Percentiles rank a stretch among this genome's conserved stretches.
Conservation (phyloP, 371 early-diverging fungal genomes). For the Smittium mucronatum region DNA sequence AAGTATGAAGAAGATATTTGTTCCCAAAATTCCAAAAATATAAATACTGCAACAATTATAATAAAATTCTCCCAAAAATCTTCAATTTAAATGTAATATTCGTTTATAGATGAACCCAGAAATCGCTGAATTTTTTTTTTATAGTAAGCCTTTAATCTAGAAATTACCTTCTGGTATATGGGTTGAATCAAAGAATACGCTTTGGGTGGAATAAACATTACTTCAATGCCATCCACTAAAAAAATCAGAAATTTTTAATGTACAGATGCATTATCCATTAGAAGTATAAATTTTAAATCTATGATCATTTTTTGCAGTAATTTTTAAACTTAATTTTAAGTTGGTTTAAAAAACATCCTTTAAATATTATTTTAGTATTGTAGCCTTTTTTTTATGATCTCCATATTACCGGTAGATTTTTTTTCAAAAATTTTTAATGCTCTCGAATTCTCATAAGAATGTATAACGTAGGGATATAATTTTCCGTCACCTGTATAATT, state of each 20-base stretch:
- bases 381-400: not conserved
- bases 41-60: not conserved
- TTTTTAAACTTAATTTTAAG: not conserved
- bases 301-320: not conserved
- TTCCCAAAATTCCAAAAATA: not conserved
- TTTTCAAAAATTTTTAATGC: not conserved
- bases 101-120: not conserved
- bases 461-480: not conserved
- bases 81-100: not conserved
- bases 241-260: not conserved
- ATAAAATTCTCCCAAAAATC: not conserved
- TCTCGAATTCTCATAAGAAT: not conserved
- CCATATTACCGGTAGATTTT: not conserved
- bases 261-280: not conserved
- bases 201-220: not conserved
- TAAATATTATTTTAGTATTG: not conserved
- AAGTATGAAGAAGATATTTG: not conserved
- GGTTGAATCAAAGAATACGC: not conserved
- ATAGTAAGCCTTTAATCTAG: not conserved
- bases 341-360: not conserved
- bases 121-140: not conserved
- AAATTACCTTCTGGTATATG: not conserved
- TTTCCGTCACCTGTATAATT: not conserved
- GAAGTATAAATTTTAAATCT: not conserved
- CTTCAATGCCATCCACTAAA: not conserved